phyloP scores from a whole-genome alignment of 2,329 filamentous ascomycete species.

The Verticillium nubilum region DNA sequence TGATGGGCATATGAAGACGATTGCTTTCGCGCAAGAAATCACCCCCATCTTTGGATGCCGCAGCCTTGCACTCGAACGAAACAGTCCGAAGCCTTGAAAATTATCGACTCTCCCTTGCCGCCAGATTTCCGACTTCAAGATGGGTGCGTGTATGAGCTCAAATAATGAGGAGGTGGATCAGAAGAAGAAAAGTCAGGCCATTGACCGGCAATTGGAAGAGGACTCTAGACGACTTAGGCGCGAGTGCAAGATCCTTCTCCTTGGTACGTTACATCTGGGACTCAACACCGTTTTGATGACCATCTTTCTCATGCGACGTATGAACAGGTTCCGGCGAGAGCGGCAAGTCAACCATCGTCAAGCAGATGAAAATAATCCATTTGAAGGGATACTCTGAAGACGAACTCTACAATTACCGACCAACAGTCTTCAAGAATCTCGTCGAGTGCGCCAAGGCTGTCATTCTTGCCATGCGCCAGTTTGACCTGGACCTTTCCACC shows the following conservation, averaged over 20 bases:
- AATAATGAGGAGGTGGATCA: slow-evolving; percentile 81
- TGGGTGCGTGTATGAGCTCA: slow-evolving; percentile 93
- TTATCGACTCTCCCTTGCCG: background rate
- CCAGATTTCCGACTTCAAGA: slow-evolving; percentile 35
- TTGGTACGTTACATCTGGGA: slow-evolving; percentile 61
- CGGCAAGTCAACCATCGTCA: slow-evolving; percentile 98
- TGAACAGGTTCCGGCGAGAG: slow-evolving; percentile 87
- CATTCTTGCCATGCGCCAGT: slow-evolving; percentile 86
- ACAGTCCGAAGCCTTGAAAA: background rate
- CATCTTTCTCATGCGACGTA: slow-evolving; percentile 3
- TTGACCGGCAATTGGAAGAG: slow-evolving; percentile 89
- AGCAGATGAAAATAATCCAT: slow-evolving; percentile 99
- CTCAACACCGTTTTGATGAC: background rate
- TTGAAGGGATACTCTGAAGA: slow-evolving; percentile 95
- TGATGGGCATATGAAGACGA: background rate
- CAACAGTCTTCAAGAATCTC: slow-evolving; percentile 97
- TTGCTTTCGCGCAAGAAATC: background rate
- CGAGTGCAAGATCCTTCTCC: slow-evolving; percentile 97
- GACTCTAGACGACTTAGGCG: slow-evolving; percentile 86
- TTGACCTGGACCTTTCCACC: slow-evolving; percentile 73
- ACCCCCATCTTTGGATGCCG: background rate
- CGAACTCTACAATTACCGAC: slow-evolving; percentile 87
- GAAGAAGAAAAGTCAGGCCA: slow-evolving; percentile 95
- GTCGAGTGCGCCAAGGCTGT: slow-evolving; percentile 94
- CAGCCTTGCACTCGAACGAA: background rate